Evolutionary conservation across 1,139 yeast species (phyloP).

Genomic region (Geotrichum siamense): DNA sequence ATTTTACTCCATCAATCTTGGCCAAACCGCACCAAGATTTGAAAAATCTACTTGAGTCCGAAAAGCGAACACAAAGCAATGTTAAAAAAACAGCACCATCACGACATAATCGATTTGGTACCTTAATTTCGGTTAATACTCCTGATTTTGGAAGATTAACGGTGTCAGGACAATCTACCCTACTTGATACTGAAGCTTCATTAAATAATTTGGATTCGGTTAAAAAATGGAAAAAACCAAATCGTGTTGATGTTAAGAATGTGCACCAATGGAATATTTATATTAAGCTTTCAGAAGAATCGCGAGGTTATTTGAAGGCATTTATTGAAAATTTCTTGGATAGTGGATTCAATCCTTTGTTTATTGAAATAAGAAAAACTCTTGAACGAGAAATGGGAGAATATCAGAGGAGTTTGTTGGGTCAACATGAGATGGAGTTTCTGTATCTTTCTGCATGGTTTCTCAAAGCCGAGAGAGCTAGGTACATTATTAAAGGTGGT

Average conservation of each 20-base stretch:
- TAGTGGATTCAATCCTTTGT: constrained; percentile 66
- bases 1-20: constrained; percentile 8
- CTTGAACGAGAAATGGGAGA: constrained; percentile 41
- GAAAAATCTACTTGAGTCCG: constrained; percentile 50
- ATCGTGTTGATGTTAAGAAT: constrained; percentile 37
- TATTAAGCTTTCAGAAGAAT: constrained; percentile 33
- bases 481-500: constrained; percentile 16
- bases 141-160: constrained; percentile 52
- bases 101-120: constrained; percentile 89
- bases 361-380: constrained; percentile 46
- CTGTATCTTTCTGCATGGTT: constrained; percentile 71
- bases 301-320: constrained; percentile 35
- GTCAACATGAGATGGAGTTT: constrained; percentile 42
- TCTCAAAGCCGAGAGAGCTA: constrained; percentile 34
- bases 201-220: constrained; percentile 56
- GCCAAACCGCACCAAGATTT: constrained; percentile 31
- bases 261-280: constrained; percentile 27
- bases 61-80: constrained; percentile 45
- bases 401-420: constrained; percentile 22
- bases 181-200: constrained; percentile 43
- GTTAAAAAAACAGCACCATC: constrained; percentile 41
- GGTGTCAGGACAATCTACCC: constrained; percentile 70
- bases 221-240: constrained; percentile 56
- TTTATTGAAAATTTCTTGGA: constrained; percentile 59
- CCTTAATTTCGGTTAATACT: constrained; percentile 63